These are phyloP conservation scores for Medicago ruthenica DNA, from an alignment of 306 rosid species.

Conservation along the genomic window DNA sequence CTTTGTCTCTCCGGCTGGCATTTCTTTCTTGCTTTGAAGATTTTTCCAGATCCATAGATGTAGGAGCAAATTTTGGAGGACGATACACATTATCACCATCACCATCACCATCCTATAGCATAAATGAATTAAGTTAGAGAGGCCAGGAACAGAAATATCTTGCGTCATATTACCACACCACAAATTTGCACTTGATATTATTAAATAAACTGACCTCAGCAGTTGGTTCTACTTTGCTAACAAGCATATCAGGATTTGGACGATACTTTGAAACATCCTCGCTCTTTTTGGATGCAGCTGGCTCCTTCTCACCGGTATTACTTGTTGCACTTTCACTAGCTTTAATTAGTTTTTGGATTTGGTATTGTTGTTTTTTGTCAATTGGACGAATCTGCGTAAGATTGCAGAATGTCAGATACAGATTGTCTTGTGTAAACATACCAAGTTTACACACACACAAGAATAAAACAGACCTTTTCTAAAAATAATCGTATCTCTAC, in stretches of 20 bases:
- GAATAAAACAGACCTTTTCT: conserved; percentile 70
- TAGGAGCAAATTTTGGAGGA: conserved; percentile 73
- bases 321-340: conserved; percentile 53
- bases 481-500: conserved; percentile 82
- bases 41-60: conserved; percentile 71
- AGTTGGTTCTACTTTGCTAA: conserved; percentile 53
- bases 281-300: conserved; percentile 45
- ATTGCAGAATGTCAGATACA: conserved; percentile 30
- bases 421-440: not conserved
- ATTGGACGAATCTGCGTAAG: conserved; percentile 76
- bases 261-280: conserved; percentile 73
- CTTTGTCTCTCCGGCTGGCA: conserved; percentile 71
- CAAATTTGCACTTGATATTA: not conserved
- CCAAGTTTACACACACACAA: not conserved
- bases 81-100: conserved; percentile 49
- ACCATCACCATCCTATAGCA: conserved; percentile 54
- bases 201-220: conserved; percentile 48
- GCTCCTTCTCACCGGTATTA: conserved; percentile 53
- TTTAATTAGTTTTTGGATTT: conserved; percentile 79
- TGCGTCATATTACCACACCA: conserved; percentile 15
- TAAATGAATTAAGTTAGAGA: conserved; percentile 36
- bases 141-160: not conserved
- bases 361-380: conserved; percentile 89
- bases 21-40: conserved; percentile 67
- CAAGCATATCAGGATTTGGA: conserved; percentile 86